These are phyloP conservation scores for Aspergillus panamensis DNA, from an alignment of 495 filamentous ascomycete genomes.

Conservation along the genomic window DNA sequence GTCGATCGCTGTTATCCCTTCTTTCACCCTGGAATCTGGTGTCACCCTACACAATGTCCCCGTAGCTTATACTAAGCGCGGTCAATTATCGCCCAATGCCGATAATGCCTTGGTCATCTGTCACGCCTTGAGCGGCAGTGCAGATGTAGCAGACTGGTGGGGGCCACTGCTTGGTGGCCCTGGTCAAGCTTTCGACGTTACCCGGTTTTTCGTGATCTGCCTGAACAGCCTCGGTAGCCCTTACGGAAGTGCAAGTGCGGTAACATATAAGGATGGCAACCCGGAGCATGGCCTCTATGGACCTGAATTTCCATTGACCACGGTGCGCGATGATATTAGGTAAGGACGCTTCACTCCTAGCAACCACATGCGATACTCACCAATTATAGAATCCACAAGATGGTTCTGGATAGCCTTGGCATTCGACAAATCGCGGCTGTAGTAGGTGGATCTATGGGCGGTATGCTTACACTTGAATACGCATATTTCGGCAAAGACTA, in stretches of 20 bases:
- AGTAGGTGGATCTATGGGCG: constrained; percentile 96
- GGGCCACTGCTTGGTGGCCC: constrained; percentile 86
- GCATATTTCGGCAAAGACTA: constrained; percentile 95
- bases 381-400: constrained; percentile 70
- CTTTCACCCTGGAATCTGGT: constrained; percentile 91
- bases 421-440: constrained; percentile 82
- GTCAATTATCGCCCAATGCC: constrained; percentile 64
- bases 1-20: constrained; percentile 76
- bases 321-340: constrained; percentile 92
- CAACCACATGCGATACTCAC: constrained; percentile 22
- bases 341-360: constrained; percentile 31
- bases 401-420: constrained; percentile 86
- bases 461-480: constrained; percentile 96
- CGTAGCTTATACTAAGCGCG: constrained; percentile 86
- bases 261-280: constrained; percentile 81
- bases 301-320: constrained; percentile 94
- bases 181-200: constrained; percentile 87
- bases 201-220: constrained; percentile 91
- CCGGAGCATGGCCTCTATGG: constrained; percentile 74
- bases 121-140: constrained; percentile 92
- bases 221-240: constrained; percentile 95
- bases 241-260: constrained; percentile 93
- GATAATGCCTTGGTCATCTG: constrained; percentile 98
- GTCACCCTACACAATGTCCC: constrained; percentile 83
- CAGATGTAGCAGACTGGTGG: constrained; percentile 98